These are phyloP conservation scores for Dactylellina parvicollis DNA, from an alignment of 2,329 filamentous ascomycete species.

Conservation along the genomic window DNA sequence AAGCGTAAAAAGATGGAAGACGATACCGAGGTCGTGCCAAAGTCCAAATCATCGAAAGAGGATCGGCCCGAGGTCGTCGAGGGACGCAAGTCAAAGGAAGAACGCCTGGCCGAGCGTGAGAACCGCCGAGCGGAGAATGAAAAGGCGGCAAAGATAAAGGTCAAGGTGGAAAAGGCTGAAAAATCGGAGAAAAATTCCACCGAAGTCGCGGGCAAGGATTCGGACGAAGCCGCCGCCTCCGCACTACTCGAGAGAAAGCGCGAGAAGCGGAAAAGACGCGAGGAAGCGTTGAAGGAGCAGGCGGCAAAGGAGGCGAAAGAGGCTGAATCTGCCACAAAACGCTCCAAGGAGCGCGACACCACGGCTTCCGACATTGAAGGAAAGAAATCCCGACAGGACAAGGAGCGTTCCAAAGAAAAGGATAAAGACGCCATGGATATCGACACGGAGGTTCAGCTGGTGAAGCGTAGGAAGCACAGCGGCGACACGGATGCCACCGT, in stretches of 20 bases:
- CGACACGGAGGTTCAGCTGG: constrained; percentile 30
- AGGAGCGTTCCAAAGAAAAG: constrained; percentile 24
- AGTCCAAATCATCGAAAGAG: constrained; percentile 22
- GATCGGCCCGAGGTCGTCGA: constrained; percentile 13
- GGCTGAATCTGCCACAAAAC: constrained; percentile 24
- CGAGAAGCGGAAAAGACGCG: constrained; percentile 52
- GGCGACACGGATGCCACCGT: constrained; percentile 21
- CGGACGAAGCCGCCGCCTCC: constrained; percentile 40
- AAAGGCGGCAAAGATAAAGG: constrained; percentile 28
- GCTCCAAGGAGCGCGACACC: constrained; percentile 37
- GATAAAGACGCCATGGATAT: constrained; percentile 49
- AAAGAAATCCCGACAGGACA: constrained; percentile 43
- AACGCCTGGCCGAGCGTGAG: constrained; percentile 42
- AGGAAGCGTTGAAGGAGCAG: constrained; percentile 28
- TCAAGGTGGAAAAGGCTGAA: constrained; percentile 47
- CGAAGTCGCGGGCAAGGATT: constrained; percentile 30
- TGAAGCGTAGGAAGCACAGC: constrained; percentile 33
- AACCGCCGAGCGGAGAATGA: constrained; percentile 29
- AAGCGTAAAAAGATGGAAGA: constrained; percentile 55
- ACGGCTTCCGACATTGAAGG: constrained; percentile 37
- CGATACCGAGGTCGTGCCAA: constrained; percentile 28
- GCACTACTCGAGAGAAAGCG: constrained; percentile 51
- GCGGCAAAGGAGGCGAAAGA: constrained; percentile 34
- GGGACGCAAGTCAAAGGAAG: constrained; percentile 38
- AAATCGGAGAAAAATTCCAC: constrained; percentile 30